Base-by-base conservation (phyloP, 768 basidiomycete genomes). In the Royoungia palumana region DNA sequence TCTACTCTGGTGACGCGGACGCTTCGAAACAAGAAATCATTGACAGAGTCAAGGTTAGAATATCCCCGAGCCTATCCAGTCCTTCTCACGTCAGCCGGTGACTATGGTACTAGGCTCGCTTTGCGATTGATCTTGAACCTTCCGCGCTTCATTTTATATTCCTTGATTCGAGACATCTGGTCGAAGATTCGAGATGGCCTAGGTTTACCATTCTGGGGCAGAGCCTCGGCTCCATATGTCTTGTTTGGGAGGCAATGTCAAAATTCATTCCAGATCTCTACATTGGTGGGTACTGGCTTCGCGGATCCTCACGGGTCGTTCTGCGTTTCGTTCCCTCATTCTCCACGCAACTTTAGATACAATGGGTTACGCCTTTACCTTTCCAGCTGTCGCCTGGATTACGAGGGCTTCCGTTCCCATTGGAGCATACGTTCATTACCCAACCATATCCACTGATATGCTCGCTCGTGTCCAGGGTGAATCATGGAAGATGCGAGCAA, bases 341-440 rank as follows among this genome's bases (percentile, higher is more conserved):
- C n/a, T 21, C 43, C 20, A 21, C 17, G 19, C 35, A 35, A 39
- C 37, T 3, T 12, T 57, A 96, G 95, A 99, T 64, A 92, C 94
- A 0, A 98, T 98, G 94, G 96, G 96, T 24, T 96, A 94, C 58
- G 93, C 94, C 0, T 97, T 97, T 63, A 91, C 92, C 2, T 93
- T 90, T 66, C 91, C 86, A 16, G 71, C 88, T 25, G 83, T 94
- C 8, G 69, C 79, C 1, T 68, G 81, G 44, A 60, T 95, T 2
- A 66, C 66, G 17, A 56, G 56, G 39, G 76, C 80, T 14, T 63
- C 73, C 14, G 75, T 91, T 35, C 84, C 89, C 3, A 77, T 95
- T 20, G 93, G 88, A 9, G 88, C 93, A 24, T 99, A 98, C 59
- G 82, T 93, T 10, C 96, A 99, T 67, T 99, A 96, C 62, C 96